Percentiles rank a stretch among this genome's conserved stretches.
Evolutionary conservation across 306 rosid species (phyloP).

Genomic region (Cicer yamashitae): DNA sequence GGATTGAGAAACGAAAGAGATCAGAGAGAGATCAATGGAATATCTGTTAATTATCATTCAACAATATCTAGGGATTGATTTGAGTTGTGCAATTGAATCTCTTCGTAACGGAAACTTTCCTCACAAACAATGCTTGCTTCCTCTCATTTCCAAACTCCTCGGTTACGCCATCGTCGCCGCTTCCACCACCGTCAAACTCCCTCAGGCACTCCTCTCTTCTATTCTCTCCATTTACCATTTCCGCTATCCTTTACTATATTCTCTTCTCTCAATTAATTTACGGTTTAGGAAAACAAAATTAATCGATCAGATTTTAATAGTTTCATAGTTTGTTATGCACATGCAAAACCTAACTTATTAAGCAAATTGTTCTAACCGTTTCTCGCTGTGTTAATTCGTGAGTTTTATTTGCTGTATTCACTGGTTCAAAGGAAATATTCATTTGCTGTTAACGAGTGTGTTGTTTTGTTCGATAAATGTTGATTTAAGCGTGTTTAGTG

Average conservation of each 20-base stretch:
- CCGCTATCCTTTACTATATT: background rate
- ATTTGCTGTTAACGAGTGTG: background rate
- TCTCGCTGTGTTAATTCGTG: slow-evolving; percentile 5
- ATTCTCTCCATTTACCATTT: background rate
- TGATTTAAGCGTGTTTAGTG: background rate
- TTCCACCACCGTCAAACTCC: slow-evolving; percentile 97
- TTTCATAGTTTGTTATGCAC: slow-evolving; percentile 1
- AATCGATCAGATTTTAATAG: background rate
- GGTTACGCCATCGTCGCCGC: slow-evolving; percentile 98
- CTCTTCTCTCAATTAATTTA: background rate
- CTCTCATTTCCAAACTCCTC: slow-evolving; percentile 91
- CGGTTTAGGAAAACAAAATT: background rate
- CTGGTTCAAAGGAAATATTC: background rate
- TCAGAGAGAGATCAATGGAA: slow-evolving; percentile 18
- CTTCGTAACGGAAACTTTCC: slow-evolving; percentile 79
- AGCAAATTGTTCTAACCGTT: background rate
- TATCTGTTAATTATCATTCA: slow-evolving; percentile 6
- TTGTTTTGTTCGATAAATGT: slow-evolving; percentile 1
- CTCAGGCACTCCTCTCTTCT: slow-evolving; percentile 62
- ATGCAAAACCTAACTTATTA: background rate
- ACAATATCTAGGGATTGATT: slow-evolving; percentile 52
- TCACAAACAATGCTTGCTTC: slow-evolving; percentile 84
- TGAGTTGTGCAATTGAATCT: slow-evolving; percentile 74
- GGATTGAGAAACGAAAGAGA: too few relatives aligned
- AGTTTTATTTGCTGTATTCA: background rate